Conservation (phyloP, 1,284 basidiomycete genomes). For the Sanghuangporus weigelae region DNA sequence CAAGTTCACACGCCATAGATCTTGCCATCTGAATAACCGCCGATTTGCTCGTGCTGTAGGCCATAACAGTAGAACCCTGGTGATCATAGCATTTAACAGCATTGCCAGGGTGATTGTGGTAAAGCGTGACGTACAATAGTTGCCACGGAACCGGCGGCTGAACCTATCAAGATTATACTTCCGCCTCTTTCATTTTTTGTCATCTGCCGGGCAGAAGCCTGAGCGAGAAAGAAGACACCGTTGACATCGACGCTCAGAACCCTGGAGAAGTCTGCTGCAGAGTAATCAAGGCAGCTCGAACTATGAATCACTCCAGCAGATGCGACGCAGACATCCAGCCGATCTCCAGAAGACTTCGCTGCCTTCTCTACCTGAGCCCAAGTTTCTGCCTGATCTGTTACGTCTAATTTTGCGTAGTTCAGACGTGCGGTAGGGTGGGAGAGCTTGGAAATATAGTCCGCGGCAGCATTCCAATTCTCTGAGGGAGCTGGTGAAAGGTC, state of each 20-base stretch:
- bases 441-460: constrained; percentile 45
- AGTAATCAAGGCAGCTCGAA: constrained; percentile 65
- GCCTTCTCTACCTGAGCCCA: constrained; percentile 54
- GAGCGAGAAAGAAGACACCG: constrained; percentile 74
- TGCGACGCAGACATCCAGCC: constrained; percentile 71
- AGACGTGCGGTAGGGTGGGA: constrained; percentile 39
- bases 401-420: constrained; percentile 63
- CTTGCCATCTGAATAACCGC: constrained; percentile 79
- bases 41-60: constrained; percentile 80
- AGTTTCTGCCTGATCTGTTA: constrained; percentile 53
- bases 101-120: constrained; percentile 21
- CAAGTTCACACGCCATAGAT: constrained; percentile 82
- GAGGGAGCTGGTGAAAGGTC: constrained; percentile 65
- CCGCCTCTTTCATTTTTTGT: constrained; percentile 61
- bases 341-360: constrained; percentile 52
- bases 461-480: constrained; percentile 58
- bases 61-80: constrained; percentile 65
- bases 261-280: constrained; percentile 64
- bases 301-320: constrained; percentile 72
- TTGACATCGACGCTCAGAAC: constrained; percentile 65
- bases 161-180: constrained; percentile 80
- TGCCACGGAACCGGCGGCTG: constrained; percentile 71
- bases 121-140: constrained; percentile 43
- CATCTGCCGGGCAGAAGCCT: constrained; percentile 78
- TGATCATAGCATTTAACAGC: constrained; percentile 30